Conservation (phyloP, 2,329 filamentous ascomycete species). For the Camillea tinctor region DNA sequence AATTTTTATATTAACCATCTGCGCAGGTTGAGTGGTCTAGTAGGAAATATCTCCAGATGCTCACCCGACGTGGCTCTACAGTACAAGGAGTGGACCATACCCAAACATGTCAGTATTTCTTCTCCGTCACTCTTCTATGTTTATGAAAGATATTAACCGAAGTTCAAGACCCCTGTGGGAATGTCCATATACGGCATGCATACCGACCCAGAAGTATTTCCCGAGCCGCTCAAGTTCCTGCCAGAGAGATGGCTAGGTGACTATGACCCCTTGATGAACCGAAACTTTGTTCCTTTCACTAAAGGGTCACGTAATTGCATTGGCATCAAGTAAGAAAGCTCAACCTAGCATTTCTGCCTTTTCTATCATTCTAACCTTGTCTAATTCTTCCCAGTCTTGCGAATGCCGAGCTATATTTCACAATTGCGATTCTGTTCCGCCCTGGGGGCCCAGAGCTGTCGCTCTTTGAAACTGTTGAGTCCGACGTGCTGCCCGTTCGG, state of each 20-base stretch:
- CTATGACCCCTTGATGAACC: neutral
- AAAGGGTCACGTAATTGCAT: conserved; percentile 5
- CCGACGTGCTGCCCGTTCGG: neutral
- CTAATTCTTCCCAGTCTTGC: neutral
- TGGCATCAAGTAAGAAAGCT: conserved; percentile 5
- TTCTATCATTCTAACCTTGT: neutral
- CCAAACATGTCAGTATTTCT: neutral
- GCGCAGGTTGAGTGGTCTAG: no score
- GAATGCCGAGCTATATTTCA: neutral
- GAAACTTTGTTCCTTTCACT: conserved; percentile 1
- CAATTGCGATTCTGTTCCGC: neutral
- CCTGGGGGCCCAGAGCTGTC: neutral
- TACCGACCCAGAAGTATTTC: conserved; percentile 3
- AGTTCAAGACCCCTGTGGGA: conserved; percentile 2
- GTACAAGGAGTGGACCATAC: neutral
- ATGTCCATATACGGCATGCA: conserved; percentile 7
- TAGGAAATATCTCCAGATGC: no score
- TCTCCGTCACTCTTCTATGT: no score
- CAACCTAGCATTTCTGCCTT: neutral
- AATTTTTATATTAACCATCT: neutral
- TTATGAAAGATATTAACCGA: no score
- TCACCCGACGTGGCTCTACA: neutral
- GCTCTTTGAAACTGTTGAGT: neutral
- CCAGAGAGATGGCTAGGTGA: conserved; percentile 7
- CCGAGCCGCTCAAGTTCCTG: neutral